Base-by-base conservation (phyloP, 495 filamentous ascomycete genomes). In the Cladorrhinum samala region DNA sequence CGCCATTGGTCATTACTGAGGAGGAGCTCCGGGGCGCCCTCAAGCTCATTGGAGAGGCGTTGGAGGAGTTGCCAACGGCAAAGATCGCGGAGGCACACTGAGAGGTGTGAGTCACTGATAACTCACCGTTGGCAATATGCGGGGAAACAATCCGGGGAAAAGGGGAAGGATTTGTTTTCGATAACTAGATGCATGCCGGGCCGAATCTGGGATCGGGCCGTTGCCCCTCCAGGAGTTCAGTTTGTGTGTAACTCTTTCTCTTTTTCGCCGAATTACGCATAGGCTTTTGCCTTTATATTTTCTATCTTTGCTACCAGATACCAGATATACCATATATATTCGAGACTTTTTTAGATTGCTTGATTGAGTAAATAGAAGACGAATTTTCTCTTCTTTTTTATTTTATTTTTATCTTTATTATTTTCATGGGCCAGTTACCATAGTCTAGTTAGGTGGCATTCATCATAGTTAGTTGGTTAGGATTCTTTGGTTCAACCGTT, bases 1-100 rank as follows among this genome's bases (percentile, higher is more conserved):
- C 91, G 50, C 87, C 91, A 30, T 68, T 95, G 48, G 86, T 92
- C 30, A 92, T 99, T 61, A 84, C 83, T 16, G 87, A 94, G 57
- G 83, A 83, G 47, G 83, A 97, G 75, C 90, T 99, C 43, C 77
- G 85, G 56, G 77, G 85, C 53, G 87, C 87, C 6, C 69, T 96
- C 61, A 66, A 64, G 33, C 90, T 89, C 42, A 77, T 98, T 56
- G 82, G 79, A 45, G 83, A 92, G 60, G 85, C 91, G 14, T 73
- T 98, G 60, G 72, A 76, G 38, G 85, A 83, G 61, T 61, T 84
- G 42, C 78, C 77, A 14, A 77, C 63, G 9, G 62, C 58, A 21
- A 59, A 61, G 55, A 60, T 58, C 54, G 42, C 58, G 38, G 64
- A 57, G 45, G 63, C 23, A 9, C 65, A 68, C 20, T 70, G 37